phyloP scores from a whole-genome alignment of 352 stramenopile genomes.

The Globisporangium viniferum region DNA sequence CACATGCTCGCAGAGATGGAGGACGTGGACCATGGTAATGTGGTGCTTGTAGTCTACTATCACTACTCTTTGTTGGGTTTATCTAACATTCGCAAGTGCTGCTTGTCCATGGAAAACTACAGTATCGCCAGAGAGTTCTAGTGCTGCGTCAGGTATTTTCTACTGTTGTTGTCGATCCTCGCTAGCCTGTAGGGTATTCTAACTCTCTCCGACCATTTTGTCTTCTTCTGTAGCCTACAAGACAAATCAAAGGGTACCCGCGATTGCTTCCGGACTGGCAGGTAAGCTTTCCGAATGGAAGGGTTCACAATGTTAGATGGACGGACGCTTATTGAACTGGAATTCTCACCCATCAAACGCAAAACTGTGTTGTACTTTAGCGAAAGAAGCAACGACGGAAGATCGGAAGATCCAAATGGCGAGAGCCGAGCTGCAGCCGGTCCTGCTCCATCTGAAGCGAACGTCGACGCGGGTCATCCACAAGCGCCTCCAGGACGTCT shows the following conservation, averaged over 20 bases:
- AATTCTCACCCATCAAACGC: background rate
- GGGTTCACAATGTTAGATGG: background rate
- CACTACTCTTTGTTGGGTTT: background rate
- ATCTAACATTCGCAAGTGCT: background rate
- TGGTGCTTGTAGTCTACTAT: background rate
- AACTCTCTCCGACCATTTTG: background rate
- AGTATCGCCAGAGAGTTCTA: background rate
- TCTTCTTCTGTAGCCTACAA: background rate
- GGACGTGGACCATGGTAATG: constrained; percentile 9
- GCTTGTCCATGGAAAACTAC: background rate
- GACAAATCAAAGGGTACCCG: background rate
- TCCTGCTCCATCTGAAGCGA: constrained; percentile 53
- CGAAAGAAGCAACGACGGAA: constrained; percentile 47
- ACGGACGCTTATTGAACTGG: background rate
- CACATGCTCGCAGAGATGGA: constrained; percentile 19
- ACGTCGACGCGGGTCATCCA: constrained; percentile 65
- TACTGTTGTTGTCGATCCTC: background rate
- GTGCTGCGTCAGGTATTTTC: background rate
- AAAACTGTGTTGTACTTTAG: background rate
- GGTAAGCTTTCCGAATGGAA: background rate
- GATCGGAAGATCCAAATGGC: constrained; percentile 66
- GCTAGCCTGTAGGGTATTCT: background rate
- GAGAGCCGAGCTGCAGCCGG: constrained; percentile 50
- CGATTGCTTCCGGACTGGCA: background rate
- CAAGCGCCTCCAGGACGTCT: constrained; percentile 74